Percentiles rank a stretch among this genome's conserved stretches.
Evolutionary conservation across 2,329 filamentous ascomycete species (phyloP).

Genomic region (Fusarium devonianum): DNA sequence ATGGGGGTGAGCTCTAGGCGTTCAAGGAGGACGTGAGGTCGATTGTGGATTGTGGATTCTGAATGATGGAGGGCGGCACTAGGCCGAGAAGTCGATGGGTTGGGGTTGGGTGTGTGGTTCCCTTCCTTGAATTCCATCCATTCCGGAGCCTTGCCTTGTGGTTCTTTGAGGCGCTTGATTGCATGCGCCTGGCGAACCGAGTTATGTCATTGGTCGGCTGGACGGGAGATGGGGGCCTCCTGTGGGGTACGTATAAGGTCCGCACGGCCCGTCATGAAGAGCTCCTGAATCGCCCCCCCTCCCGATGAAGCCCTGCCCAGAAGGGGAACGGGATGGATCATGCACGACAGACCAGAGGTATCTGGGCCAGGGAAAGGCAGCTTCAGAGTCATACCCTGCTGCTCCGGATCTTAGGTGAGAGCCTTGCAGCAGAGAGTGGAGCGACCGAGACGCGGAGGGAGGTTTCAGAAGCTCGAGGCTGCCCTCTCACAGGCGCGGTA

Average conservation of each 20-base stretch:
- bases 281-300: constrained; percentile 18
- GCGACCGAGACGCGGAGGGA: constrained; percentile 25
- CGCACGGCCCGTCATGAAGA: constrained; percentile 28
- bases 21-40: constrained; percentile 41
- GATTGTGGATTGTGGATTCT: constrained; percentile 37
- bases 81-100: constrained; percentile 32
- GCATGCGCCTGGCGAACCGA: constrained; percentile 25
- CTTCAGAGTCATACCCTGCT: constrained; percentile 1
- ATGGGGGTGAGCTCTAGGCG: constrained; percentile 36
- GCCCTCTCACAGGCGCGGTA: constrained; percentile 9
- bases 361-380: constrained; percentile 16
- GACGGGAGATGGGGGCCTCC: constrained; percentile 20
- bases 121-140: constrained; percentile 28
- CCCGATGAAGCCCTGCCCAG: constrained; percentile 9
- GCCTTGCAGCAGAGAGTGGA: constrained; percentile 12
- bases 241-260: constrained; percentile 27
- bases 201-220: constrained; percentile 48
- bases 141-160: constrained; percentile 29
- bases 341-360: constrained; percentile 32
- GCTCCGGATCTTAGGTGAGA: neutral
- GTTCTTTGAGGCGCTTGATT: constrained; percentile 9
- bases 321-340: constrained; percentile 33
- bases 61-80: constrained; percentile 38
- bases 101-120: constrained; percentile 36
- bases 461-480: constrained; percentile 26